A percentile compares a stretch with the other conserved stretches of the same genome.
These are phyloP conservation scores for Penicillium janthinellum DNA, from an alignment of 2,329 filamentous ascomycete genomes.

Conservation along the genomic window DNA sequence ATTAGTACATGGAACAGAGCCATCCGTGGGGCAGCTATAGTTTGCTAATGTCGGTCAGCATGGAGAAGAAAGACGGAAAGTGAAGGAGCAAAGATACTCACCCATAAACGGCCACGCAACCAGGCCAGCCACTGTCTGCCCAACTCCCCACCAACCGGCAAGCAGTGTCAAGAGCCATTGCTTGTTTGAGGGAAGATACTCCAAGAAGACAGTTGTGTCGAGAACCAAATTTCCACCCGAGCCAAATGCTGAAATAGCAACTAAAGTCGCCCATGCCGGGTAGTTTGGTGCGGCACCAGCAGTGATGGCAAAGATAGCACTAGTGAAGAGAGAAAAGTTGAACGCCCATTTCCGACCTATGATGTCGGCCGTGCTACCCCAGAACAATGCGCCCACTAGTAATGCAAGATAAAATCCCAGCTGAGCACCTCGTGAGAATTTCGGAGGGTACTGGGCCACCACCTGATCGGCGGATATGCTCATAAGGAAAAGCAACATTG, in stretches of 20 bases:
- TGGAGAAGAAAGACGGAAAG: background rate
- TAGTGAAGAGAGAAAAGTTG: conserved; percentile 21
- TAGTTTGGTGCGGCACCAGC: conserved; percentile 19
- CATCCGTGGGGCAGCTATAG: conserved; percentile 18
- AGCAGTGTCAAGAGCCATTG: conserved; percentile 22
- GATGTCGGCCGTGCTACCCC: conserved; percentile 20
- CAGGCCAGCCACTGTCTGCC: conserved; percentile 19
- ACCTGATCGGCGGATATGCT: conserved; percentile 21
- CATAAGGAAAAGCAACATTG: conserved; percentile 18
- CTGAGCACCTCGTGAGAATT: conserved; percentile 16
- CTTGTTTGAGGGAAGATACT: conserved; percentile 20
- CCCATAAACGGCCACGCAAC: conserved; percentile 21
- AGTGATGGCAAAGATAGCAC: conserved; percentile 19
- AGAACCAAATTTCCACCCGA: conserved; percentile 21
- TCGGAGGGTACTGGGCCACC: conserved; percentile 17
- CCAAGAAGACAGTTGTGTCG: conserved; percentile 21
- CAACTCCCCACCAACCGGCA: conserved; percentile 23
- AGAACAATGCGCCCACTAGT: conserved; percentile 18
- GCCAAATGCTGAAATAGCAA: conserved; percentile 20
- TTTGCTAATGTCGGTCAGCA: conserved; percentile 9
- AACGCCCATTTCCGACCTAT: conserved; percentile 23
- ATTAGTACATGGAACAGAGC: conserved; percentile 17
- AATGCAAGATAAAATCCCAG: conserved; percentile 20
- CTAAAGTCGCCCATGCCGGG: conserved; percentile 14
- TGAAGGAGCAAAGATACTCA: background rate